Evolutionary conservation across 192 early-diverging fungal species (phyloP), one percentile per base, ranked within the genome.

Genomic region (Martensiomyces pterosporus): DNA sequence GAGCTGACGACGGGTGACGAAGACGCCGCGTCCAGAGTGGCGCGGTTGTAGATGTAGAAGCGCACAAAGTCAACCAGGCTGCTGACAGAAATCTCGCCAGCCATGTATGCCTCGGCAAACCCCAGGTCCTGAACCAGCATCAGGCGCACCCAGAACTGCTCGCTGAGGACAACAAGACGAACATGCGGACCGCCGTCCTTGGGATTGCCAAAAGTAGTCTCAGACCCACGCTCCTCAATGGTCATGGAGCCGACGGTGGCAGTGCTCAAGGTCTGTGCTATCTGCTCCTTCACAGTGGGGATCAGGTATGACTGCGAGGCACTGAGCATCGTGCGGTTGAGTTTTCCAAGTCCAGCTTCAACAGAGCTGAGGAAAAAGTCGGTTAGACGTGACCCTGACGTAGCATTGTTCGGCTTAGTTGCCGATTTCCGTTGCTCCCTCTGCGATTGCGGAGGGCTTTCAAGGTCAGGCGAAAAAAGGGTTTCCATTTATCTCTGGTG

Each of bases 21-120:
- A 3, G 76, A 55, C 3, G 79, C 43, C 18, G 61, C 44, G 39
- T 78, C 63, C 15, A 83, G 75, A 8, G 62, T 47, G 0, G 72
- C 42, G 41, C 66, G 39, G 38, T 81, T 66, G 19, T 83, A 76
- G 61, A 86, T 88, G 26, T 67, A 60, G 33, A 79, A 71, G 24
- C 84, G 67, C 43, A 86, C 52, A 39, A 88, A 68, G 13, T 46
- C 66, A 3, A 77, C 68, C 8, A 88, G 64, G 40, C 77, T 61
- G 52, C 70, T 78, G 15, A 78, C 71, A 3, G 71, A 46, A 17
- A 88, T 67, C 19, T 88, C 83, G 7, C 69, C 78, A 19, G 72
- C 55, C 81, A 88, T 88, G 69, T 82, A 88, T 4, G 80, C 80
- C 50, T 88, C 86, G 14, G 80, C 82, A 55, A 86, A 82, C 3